Evolutionary conservation across 345 rosid species (phyloP).

Genomic region (Garcia nutans): DNA sequence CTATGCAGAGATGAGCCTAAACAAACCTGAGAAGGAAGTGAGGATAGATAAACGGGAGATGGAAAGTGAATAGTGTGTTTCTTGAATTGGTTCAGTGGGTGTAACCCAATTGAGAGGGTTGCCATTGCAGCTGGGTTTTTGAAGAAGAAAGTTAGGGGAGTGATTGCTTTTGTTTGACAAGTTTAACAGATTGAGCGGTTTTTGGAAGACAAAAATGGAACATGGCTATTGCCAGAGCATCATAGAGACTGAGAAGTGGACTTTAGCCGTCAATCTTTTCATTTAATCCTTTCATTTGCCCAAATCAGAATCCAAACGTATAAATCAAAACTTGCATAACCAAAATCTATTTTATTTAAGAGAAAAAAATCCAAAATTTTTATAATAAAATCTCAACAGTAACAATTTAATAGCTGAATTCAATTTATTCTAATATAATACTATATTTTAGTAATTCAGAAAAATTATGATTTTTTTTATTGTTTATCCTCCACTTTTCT

Average conservation of each 20-base stretch:
- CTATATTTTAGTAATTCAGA: no score
- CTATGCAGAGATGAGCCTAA: constrained; percentile 36
- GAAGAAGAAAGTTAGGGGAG: constrained; percentile 1
- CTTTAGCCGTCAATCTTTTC: not conserved
- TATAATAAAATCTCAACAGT: no score
- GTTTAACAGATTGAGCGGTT: no score
- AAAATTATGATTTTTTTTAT: no score
- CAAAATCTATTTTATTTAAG: no score
- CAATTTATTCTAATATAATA: no score
- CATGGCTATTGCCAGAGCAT: constrained; percentile 5
- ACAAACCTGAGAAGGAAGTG: constrained; percentile 28
- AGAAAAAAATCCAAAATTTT: no score
- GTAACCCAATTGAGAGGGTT: constrained; percentile 45
- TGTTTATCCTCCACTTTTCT: no score
- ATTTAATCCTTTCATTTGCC: not conserved
- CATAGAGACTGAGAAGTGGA: no score
- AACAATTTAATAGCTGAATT: no score
- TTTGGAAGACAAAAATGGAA: constrained; percentile 1
- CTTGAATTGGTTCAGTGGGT: constrained; percentile 38
- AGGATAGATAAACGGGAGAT: constrained; percentile 20
- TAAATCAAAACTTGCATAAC: no score
- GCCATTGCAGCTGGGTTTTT: constrained; percentile 47
- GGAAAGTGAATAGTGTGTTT: constrained; percentile 29
- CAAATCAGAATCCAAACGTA: no score
- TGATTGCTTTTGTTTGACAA: not conserved